A percentile compares a stretch with the other conserved stretches of the same genome.
Conservation (phyloP, 2,329 filamentous ascomycete species). For the Fusarium odoratissimum region DNA sequence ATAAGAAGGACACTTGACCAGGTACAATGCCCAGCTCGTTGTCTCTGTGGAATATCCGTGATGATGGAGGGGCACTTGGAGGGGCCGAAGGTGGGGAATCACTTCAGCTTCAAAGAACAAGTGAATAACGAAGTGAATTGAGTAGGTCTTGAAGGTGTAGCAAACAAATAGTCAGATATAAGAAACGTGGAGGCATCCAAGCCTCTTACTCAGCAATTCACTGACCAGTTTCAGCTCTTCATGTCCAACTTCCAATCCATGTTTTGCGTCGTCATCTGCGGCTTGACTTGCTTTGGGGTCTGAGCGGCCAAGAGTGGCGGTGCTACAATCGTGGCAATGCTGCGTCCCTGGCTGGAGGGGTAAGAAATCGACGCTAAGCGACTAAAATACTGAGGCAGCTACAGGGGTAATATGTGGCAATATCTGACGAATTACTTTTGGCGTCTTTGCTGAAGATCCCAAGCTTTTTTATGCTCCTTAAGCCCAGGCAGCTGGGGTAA, state of each 20-base stretch:
- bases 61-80: conserved; percentile 35
- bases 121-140: neutral
- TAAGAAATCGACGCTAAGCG: rapidly evolving
- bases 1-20: conserved; percentile 26
- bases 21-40: conserved; percentile 8
- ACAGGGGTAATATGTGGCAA: no score
- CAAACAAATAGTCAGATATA: conserved; percentile 24
- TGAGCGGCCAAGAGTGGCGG: conserved; percentile 28
- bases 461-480: neutral
- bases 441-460: no score
- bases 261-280: conserved; percentile 38
- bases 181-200: conserved; percentile 28
- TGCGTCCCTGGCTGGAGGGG: neutral
- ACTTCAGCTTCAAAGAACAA: conserved; percentile 9
- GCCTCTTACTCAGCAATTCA: conserved; percentile 36
- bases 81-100: conserved; percentile 28
- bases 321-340: conserved; percentile 34
- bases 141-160: neutral
- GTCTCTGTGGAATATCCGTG: conserved; percentile 33
- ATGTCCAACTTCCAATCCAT: conserved; percentile 20
- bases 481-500: neutral
- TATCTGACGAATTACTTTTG: no score
- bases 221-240: conserved; percentile 5
- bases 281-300: conserved; percentile 27
- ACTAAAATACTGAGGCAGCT: neutral